Evolutionary conservation across 2,329 filamentous ascomycete genomes (phyloP).

Genomic region (Septoria linicola): DNA sequence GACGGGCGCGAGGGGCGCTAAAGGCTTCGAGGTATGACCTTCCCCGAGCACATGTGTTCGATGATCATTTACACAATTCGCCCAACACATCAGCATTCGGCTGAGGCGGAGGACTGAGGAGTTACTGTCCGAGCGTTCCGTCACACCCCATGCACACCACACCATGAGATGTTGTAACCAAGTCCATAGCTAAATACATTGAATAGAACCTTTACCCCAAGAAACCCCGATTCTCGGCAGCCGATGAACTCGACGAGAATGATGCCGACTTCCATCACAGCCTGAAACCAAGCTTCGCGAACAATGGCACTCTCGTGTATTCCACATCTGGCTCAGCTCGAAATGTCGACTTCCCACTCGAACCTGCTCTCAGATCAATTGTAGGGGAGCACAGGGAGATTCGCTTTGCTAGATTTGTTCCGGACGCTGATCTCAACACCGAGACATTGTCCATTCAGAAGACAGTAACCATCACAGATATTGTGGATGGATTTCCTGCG

Average conservation of each 20-base stretch:
- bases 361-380: conserved; percentile 57
- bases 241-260: conserved; percentile 61
- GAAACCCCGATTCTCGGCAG: conserved; percentile 43
- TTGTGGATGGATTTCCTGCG: conserved; percentile 49
- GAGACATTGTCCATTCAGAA: conserved; percentile 26
- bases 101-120: conserved; percentile 27
- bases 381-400: conserved; percentile 65
- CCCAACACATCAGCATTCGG: conserved; percentile 20
- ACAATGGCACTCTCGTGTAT: conserved; percentile 70
- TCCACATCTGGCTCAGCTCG: conserved; percentile 47
- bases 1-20: conserved; percentile 29
- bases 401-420: conserved; percentile 62
- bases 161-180: conserved; percentile 20
- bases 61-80: background rate
- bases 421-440: conserved; percentile 43
- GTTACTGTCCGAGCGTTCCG: conserved; percentile 25
- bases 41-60: conserved; percentile 34
- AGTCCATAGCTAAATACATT: conserved; percentile 38
- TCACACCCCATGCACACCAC: conserved; percentile 7
- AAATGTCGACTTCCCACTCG: conserved; percentile 51
- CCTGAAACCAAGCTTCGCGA: conserved; percentile 77
- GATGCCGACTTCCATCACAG: conserved; percentile 70
- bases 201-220: conserved; percentile 36
- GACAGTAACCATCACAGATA: conserved; percentile 45
- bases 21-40: conserved; percentile 73